Evolutionary conservation across 169 alveolate species (phyloP).

Genomic region (Plasmodium ovale): DNA sequence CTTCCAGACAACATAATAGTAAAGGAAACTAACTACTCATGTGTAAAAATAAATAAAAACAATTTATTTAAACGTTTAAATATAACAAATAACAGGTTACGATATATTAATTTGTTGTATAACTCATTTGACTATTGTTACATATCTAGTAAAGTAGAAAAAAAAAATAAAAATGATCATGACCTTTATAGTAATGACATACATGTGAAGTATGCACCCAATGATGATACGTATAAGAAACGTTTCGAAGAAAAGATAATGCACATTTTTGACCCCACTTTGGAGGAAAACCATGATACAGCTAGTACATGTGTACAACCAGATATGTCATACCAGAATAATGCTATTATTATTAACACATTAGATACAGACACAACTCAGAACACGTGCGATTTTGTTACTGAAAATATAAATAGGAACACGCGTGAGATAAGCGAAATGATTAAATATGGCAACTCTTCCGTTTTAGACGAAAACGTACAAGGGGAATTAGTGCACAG

Average conservation of each 20-base stretch:
- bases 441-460: no score
- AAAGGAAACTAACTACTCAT: slow-evolving; percentile 18
- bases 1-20: slow-evolving; percentile 14
- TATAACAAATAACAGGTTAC: slow-evolving; percentile 43
- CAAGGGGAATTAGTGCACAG: neutral
- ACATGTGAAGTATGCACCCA: neutral
- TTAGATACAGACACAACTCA: neutral
- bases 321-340: neutral
- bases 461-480: neutral
- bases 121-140: slow-evolving; percentile 60
- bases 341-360: neutral
- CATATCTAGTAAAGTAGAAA: slow-evolving; percentile 7
- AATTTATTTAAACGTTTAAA: slow-evolving; percentile 50
- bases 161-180: slow-evolving; percentile 4
- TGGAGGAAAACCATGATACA: neutral
- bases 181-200: neutral
- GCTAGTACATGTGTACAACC: neutral
- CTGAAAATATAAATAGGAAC: neutral
- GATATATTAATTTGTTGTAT: slow-evolving; percentile 29
- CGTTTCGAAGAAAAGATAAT: slow-evolving; percentile 28
- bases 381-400: no score
- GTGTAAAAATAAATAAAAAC: slow-evolving; percentile 53
- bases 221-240: neutral
- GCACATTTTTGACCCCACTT: neutral
- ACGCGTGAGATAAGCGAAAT: neutral